phyloP scores from a whole-genome alignment of 1,284 basidiomycete genomes.

The Moniliella sp. region DNA sequence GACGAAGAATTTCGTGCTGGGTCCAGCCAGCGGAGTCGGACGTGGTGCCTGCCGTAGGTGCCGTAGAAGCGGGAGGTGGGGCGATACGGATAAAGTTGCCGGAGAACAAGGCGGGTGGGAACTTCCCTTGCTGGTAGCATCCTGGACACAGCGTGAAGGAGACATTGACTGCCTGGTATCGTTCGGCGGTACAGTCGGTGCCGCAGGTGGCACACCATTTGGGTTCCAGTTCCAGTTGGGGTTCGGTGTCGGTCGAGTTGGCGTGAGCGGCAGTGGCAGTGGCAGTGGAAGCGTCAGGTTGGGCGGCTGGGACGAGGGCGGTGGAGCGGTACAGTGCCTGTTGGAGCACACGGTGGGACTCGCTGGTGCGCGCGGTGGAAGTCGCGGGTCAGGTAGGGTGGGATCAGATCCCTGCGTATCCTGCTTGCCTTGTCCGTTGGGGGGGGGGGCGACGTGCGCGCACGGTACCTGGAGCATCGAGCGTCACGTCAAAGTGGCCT shows the following conservation, averaged over 20 bases:
- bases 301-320: no score
- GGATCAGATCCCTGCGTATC: no score
- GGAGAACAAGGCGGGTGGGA: conserved; percentile 84
- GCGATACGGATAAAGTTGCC: conserved; percentile 85
- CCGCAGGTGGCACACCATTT: conserved; percentile 70
- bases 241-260: no score
- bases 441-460: no score
- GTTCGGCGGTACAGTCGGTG: conserved; percentile 63
- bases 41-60: no score
- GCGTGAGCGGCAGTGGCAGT: no score
- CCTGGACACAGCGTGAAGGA: conserved; percentile 47
- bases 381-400: no score
- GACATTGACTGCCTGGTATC: conserved; percentile 72
- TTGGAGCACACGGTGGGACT: conserved; percentile 36
- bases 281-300: no score
- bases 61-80: no score
- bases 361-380: conserved; percentile 35
- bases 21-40: conserved; percentile 55
- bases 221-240: no score
- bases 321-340: conserved; percentile 28
- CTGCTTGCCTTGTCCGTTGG: no score
- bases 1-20: conserved; percentile 65
- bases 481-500: conserved; percentile 86
- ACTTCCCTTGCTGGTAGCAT: conserved; percentile 86
- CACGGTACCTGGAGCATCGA: conserved; percentile 93